These are phyloP conservation scores for Colletotrichum lupini DNA, from an alignment of 2,329 filamentous ascomycete species.

Conservation along the genomic window DNA sequence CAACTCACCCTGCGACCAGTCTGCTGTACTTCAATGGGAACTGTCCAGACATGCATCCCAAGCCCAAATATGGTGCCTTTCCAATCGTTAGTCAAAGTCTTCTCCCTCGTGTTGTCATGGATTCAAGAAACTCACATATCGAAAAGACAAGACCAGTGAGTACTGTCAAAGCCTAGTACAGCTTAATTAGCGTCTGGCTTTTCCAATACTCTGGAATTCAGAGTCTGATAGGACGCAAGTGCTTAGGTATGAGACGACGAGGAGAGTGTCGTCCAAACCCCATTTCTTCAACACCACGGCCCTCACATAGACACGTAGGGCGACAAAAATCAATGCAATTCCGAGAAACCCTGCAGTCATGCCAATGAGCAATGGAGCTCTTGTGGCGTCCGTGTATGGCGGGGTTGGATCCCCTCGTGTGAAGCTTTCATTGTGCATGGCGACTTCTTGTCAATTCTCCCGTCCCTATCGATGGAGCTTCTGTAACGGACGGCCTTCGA, in stretches of 20 bases:
- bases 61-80: slow-evolving; percentile 20
- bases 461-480: not conserved
- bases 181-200: not conserved
- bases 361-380: slow-evolving; percentile 12
- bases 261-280: slow-evolving; percentile 19
- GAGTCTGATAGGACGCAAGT: not conserved
- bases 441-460: not conserved
- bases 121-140: not conserved
- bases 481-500: not conserved
- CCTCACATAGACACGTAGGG: slow-evolving; percentile 16
- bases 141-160: slow-evolving; percentile 6
- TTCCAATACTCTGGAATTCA: not conserved
- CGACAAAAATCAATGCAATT: slow-evolving; percentile 13
- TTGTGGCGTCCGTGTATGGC: not conserved
- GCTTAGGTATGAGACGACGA: slow-evolving; percentile 21
- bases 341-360: not conserved
- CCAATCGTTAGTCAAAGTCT: not conserved
- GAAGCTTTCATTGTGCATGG: not conserved
- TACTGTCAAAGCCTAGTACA: not conserved
- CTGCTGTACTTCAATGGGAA: not conserved
- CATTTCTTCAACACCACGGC: slow-evolving; percentile 22
- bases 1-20: not conserved
- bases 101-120: too few species aligned
- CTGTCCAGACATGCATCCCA: slow-evolving; percentile 9
- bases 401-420: not conserved